Evolutionary conservation across 23 red algal species (phyloP).

Genomic region (Chondrus crispus): DNA sequence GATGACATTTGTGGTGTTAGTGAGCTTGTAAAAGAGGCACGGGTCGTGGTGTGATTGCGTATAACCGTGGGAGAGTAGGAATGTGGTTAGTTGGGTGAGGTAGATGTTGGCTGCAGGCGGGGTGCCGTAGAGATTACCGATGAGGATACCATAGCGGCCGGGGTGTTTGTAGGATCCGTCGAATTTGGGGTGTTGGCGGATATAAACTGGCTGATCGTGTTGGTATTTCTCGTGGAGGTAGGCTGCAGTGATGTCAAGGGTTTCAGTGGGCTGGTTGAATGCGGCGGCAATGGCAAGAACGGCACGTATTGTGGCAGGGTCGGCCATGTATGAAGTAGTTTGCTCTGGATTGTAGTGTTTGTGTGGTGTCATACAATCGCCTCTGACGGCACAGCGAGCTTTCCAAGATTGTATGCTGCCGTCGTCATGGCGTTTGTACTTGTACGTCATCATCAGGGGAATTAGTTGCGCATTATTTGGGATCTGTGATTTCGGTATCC

Average conservation of each 20-base stretch:
- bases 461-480: background rate
- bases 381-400: slow-evolving; percentile 9
- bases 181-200: slow-evolving; percentile 21
- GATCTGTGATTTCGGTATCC: background rate
- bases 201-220: slow-evolving; percentile 5
- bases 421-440: background rate
- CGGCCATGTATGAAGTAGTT: background rate
- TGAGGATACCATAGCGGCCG: background rate
- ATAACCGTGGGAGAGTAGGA: background rate
- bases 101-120: background rate
- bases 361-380: slow-evolving; percentile 1
- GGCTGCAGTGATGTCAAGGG: background rate
- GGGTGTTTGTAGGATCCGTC: background rate
- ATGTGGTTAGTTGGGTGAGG: background rate
- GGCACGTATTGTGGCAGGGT: background rate
- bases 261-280: background rate
- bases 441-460: slow-evolving; percentile 1
- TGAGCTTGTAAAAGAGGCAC: background rate
- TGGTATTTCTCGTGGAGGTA: background rate
- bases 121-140: slow-evolving; percentile 10
- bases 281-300: background rate
- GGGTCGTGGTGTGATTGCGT: slow-evolving; percentile 22
- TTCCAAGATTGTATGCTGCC: background rate
- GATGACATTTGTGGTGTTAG: background rate
- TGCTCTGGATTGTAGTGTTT: background rate